These are phyloP conservation scores for apple (Malus domestica) DNA, from an alignment of 306 rosid species.

Conservation along the genomic window DNA sequence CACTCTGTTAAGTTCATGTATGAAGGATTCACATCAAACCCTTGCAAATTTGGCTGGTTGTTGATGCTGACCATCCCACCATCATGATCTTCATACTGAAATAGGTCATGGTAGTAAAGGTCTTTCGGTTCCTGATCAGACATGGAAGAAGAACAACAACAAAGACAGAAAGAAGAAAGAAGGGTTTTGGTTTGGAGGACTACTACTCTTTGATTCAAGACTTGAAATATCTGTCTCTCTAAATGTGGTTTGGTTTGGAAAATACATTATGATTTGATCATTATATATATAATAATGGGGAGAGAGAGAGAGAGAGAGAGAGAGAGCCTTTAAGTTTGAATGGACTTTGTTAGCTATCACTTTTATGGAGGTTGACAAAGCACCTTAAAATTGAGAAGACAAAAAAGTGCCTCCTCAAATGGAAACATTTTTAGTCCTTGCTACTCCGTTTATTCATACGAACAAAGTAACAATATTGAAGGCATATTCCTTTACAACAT, in stretches of 20 bases:
- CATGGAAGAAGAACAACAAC: conserved; percentile 34
- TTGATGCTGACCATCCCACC: not conserved
- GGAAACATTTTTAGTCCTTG: conserved; percentile 47
- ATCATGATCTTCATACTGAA: conserved; percentile 33
- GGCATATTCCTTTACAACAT: not conserved
- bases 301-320: not conserved
- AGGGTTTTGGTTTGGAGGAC: not conserved
- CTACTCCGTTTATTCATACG: conserved; percentile 21
- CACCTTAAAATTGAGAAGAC: conserved; percentile 51
- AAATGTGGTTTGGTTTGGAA: conserved; percentile 8
- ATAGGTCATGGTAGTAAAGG: conserved; percentile 38
- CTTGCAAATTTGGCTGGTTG: conserved; percentile 16
- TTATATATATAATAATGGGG: conserved; percentile 17
- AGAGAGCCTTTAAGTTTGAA: conserved; percentile 64
- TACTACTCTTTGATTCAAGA: conserved; percentile 11
- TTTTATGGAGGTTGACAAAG: conserved; percentile 67
- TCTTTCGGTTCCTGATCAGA: conserved; percentile 49
- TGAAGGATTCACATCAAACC: conserved; percentile 35
- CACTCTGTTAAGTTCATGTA: conserved; percentile 45
- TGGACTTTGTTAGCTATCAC: conserved; percentile 37
- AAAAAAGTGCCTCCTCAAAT: conserved; percentile 52
- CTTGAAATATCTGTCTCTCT: conserved; percentile 14
- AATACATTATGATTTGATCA: conserved; percentile 11
- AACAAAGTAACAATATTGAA: not conserved
- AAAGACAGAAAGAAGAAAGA: not conserved